Percentiles rank a stretch among this genome's conserved stretches.
Evolutionary conservation across 176 grass and related monocot genomes (phyloP).

Genomic region (Guadua angustifolia): DNA sequence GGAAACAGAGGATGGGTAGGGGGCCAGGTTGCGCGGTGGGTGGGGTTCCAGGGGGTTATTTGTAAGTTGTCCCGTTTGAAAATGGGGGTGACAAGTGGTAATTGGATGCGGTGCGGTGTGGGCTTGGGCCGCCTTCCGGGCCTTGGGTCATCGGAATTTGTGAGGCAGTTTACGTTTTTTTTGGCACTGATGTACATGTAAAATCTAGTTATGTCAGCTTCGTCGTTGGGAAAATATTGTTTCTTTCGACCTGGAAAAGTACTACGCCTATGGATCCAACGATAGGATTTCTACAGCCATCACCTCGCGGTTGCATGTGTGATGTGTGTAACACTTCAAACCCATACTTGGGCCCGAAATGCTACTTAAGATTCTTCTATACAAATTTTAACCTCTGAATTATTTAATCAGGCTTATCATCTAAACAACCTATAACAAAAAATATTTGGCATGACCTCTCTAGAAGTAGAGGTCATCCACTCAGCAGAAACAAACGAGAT

Average conservation of each 20-base stretch:
- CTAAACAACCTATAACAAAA: no score
- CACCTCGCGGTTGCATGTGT: not conserved
- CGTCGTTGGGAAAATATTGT: not conserved
- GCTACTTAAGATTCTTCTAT: no score
- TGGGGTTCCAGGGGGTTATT: slow-evolving; percentile 17
- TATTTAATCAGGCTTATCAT: no score
- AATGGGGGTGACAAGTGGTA: slow-evolving; percentile 36
- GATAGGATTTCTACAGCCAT: not conserved
- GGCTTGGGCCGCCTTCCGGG: not conserved
- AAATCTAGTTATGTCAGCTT: not conserved
- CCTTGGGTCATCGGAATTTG: not conserved
- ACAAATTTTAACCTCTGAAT: no score
- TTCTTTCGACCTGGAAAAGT: not conserved
- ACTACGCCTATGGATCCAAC: not conserved
- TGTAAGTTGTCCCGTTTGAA: slow-evolving; percentile 46
- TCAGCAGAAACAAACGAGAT: no score
- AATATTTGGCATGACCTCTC: no score
- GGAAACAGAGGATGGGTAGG: not conserved
- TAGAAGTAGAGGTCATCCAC: no score
- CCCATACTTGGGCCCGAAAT: no score
- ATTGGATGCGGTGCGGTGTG: not conserved
- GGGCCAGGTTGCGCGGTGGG: slow-evolving; percentile 21
- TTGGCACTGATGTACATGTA: no score
- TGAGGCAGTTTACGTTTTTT: not conserved
- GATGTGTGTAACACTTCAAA: no score